phyloP scores from a whole-genome alignment of 495 filamentous ascomycete species.

The Sordaria brevicollis region DNA sequence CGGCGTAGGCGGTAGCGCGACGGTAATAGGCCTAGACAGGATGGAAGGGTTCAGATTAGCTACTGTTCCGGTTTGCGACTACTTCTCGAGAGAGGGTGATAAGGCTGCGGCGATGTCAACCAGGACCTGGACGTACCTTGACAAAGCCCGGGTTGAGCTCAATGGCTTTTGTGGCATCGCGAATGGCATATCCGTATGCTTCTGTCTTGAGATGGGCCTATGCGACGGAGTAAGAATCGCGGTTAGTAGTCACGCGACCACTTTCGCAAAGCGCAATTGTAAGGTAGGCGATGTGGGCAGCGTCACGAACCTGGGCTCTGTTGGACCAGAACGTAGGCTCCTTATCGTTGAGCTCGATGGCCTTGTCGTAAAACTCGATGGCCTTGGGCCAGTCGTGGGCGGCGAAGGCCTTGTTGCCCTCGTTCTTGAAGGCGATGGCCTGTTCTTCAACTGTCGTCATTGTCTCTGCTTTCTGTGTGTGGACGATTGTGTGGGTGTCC shows the following conservation, averaged over 20 bases:
- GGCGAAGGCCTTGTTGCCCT: constrained; percentile 89
- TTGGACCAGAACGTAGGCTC: constrained; percentile 90
- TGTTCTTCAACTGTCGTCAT: constrained; percentile 37
- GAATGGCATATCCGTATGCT: constrained; percentile 82
- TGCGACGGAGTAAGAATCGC: background rate
- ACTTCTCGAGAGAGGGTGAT: background rate
- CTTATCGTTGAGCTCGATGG: constrained; percentile 75
- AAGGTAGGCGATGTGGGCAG: background rate
- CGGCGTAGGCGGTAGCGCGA: constrained; percentile 80
- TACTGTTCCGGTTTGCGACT: background rate
- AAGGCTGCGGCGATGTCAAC: background rate
- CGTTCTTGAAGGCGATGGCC: constrained; percentile 75
- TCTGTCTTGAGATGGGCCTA: constrained; percentile 94
- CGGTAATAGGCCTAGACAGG: constrained; percentile 77
- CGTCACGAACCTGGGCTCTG: constrained; percentile 67
- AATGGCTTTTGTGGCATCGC: constrained; percentile 88
- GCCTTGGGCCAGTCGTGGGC: constrained; percentile 79
- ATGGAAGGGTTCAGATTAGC: background rate
- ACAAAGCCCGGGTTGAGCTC: constrained; percentile 80
- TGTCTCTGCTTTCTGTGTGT: background rate
- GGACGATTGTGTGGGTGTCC: background rate
- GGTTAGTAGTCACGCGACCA: constrained; percentile 39
- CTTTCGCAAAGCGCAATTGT: background rate
- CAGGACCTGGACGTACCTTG: constrained; percentile 47
- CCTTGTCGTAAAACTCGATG: constrained; percentile 77